Conservation (phyloP, 768 basidiomycete genomes). For the Melanogaster broomeanus region DNA sequence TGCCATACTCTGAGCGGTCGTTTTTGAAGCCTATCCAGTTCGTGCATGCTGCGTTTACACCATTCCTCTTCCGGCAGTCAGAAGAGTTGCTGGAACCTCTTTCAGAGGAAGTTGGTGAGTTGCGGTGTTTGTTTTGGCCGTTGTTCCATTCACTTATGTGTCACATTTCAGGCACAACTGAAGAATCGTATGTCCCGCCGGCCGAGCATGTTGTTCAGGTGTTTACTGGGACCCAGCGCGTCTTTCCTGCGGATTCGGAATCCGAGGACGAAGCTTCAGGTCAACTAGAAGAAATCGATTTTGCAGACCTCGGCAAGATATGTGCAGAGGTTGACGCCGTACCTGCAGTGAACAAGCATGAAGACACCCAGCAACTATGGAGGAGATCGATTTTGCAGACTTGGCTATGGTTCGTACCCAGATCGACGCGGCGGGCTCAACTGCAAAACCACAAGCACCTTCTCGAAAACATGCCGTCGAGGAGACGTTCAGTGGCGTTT, state of each 20-base stretch:
- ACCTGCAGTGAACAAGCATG: conserved; percentile 1
- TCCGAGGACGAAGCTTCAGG: conserved; percentile 34
- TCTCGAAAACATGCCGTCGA: conserved; percentile 26
- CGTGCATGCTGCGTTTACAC: conserved; percentile 58
- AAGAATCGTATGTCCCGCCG: conserved; percentile 63
- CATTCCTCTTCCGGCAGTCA: conserved; percentile 52
- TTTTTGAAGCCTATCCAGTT: conserved; percentile 68
- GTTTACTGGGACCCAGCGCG: conserved; percentile 46
- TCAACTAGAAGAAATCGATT: conserved; percentile 65
- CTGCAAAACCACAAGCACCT: neutral
- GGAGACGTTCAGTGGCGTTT: conserved; percentile 41
- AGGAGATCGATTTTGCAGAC: conserved; percentile 67
- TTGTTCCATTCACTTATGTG: conserved; percentile 4
- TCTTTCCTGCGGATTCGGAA: conserved; percentile 22
- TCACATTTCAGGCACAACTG: conserved; percentile 34
- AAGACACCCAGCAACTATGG: conserved; percentile 28
- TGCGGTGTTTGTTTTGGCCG: neutral
- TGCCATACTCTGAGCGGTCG: conserved; percentile 60
- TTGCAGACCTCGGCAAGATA: conserved; percentile 57
- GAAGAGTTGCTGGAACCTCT: conserved; percentile 63
- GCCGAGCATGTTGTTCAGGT: conserved; percentile 66
- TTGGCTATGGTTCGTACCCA: conserved; percentile 45
- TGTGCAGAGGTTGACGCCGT: conserved; percentile 40
- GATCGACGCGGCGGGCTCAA: conserved; percentile 32
- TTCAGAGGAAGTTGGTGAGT: conserved; percentile 53